Percentiles rank a stretch among this genome's conserved stretches.
phyloP scores from a whole-genome alignment of 257 asterid genomes.

The Cynanchum wilfordii region DNA sequence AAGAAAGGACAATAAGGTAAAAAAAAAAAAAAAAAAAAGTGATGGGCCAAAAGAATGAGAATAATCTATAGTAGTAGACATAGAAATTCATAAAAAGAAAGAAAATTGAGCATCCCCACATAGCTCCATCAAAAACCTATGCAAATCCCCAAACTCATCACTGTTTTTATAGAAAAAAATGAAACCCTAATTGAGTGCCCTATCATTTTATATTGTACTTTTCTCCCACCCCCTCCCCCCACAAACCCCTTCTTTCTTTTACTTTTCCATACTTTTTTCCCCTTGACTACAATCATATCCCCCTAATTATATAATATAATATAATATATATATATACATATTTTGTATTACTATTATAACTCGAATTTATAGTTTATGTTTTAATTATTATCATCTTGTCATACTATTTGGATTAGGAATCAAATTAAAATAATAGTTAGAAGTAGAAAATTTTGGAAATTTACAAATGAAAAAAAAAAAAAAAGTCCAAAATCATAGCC shows the following conservation, averaged over 20 bases:
- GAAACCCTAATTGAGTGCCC: constrained; percentile 23
- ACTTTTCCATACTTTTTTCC: background rate
- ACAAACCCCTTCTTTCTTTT: too few species aligned
- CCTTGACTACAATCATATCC: background rate
- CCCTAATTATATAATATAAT: background rate
- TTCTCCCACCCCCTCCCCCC: background rate
- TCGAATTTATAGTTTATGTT: too few species aligned
- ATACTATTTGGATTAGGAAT: too few species aligned
- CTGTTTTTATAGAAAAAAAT: background rate
- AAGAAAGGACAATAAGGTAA: background rate
- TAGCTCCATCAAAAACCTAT: background rate
- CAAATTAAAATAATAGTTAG: too few species aligned
- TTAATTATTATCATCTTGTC: too few species aligned
- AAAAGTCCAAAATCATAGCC: background rate
- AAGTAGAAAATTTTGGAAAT: too few species aligned
- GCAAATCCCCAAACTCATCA: background rate
- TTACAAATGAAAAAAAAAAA: background rate
- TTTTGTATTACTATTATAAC: too few species aligned
- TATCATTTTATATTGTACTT: constrained; percentile 24
- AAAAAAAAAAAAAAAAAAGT: too few species aligned
- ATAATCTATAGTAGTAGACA: background rate
- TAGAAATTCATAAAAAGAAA: constrained; percentile 4
- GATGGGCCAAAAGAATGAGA: background rate
- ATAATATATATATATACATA: too few species aligned
- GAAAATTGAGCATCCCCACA: constrained; percentile 3